Evolutionary conservation across 768 basidiomycete genomes (phyloP).

Genomic region (Cystobasidium tubakii): DNA sequence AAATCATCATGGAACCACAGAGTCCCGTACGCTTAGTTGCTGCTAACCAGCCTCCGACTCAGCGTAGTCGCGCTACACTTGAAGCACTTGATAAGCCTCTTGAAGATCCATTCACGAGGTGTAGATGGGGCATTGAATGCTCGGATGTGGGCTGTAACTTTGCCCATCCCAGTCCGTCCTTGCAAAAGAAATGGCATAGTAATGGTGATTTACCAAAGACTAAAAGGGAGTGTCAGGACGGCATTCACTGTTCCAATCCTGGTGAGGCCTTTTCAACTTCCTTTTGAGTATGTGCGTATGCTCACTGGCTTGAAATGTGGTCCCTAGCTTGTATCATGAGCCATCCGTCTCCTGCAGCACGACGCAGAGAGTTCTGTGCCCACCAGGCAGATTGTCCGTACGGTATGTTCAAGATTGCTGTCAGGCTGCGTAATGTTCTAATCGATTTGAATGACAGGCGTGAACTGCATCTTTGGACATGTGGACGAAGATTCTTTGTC

Average conservation of each 20-base stretch:
- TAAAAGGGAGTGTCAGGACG: not conserved
- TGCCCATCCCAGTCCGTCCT: slow-evolving; percentile 4
- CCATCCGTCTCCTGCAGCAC: slow-evolving; percentile 17
- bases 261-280: not conserved
- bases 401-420: slow-evolving; percentile 1
- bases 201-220: not conserved
- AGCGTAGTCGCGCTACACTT: not conserved
- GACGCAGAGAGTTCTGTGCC: not conserved
- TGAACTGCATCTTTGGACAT: slow-evolving; percentile 26
- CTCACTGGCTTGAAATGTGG: too few species aligned
- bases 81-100: slow-evolving; percentile 5
- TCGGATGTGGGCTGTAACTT: slow-evolving; percentile 6
- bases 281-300: too few species aligned
- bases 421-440: too few species aligned
- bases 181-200: not conserved
- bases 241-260: not conserved
- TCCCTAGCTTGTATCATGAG: slow-evolving; percentile 4
- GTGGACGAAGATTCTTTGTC: not conserved
- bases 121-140: not conserved
- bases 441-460: too few species aligned
- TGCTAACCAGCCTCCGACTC: not conserved
- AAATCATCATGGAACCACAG: slow-evolving; percentile 19
- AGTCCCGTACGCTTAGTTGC: not conserved
- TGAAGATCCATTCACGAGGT: not conserved
- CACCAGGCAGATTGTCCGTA: slow-evolving; percentile 28